Base-by-base conservation (phyloP, 768 basidiomycete species). In the Pluteus cervinus region DNA sequence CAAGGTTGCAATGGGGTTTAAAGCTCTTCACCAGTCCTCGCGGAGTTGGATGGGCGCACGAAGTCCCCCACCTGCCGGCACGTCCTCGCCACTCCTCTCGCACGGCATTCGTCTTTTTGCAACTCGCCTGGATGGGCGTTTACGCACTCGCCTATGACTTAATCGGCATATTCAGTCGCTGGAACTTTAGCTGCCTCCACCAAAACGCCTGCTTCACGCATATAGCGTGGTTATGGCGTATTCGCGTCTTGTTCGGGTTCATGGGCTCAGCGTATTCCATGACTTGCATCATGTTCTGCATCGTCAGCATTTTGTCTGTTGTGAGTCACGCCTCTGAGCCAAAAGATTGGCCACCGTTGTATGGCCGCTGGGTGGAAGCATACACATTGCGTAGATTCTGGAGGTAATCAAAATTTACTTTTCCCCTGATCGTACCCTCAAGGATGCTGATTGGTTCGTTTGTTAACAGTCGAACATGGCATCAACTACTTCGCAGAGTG, bases 21-120 rank as follows among this genome's bases (percentile, higher is more conserved):
- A 46, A 52, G 28, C 48, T 65, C 11, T 50, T 54, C 26, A 44
- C 48, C 24, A 62, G 54, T 26, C 53, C 58, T 2, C 52, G 64
- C 23, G 60, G 63, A 11, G 52, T 66, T 6, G 56, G 61, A 22
- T 65, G 61, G 61, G 45, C 51, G 12, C 57, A 60, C 29, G 56
- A 58, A 41, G 49, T 53, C 2, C 45, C 41, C 14, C 21, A 45
- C 35, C 37, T 48, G 43, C 37, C 54, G 35, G 25, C 29, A 8
- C 41, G 41, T 21, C 51, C 56, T 11, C 33, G 43, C n/a, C 52
- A 43, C 22, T 28, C 46, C 10, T 42, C 48, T 9, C 53, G 54
- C 29, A 30, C 24, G 21, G 38, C 29, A 33, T 62, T 62, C 40
- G 46, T 60, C 14, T 7, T 42, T 20, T 40, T 20, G 20, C 40